Base-by-base conservation (phyloP, 306 rosid species). In the Castanopsis chinensis region DNA sequence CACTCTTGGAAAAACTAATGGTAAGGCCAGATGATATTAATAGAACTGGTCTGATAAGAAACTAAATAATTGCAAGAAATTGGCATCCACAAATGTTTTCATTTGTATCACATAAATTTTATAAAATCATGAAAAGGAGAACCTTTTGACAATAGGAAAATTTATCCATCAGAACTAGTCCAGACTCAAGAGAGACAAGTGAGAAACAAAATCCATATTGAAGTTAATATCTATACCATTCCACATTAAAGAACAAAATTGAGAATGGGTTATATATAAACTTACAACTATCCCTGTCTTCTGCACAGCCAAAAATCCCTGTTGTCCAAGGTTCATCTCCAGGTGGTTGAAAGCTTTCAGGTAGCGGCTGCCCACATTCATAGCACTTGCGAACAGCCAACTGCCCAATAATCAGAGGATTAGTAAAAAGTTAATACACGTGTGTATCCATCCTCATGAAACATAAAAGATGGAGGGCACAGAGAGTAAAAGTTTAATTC, bases 321-420 rank as follows among this genome's bases (percentile, higher is more conserved):
- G 99, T 93, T 58, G 88, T 91, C 99, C 98, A 96, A 64, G 98
- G 98, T 80, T 96, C 99, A 83, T 96, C 96, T 1, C 93, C 92
- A 45, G 93, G 98, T 51, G 97, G 95, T 69, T 96, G 81, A 87
- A 87, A 96, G 87, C 97, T 93, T 80, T 96, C 98, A 32, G 99
- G 99, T 23, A 96, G 90, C 0, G 90, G 89, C 76, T 96, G 99
- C 53, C 98, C 94, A 58, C 99, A 93, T 86, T 96, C 99, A 19
- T 79, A 13, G 82, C 99, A 96, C 82, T 85, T 96, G 72, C 84
- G 92, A 74, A 85, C 99, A 81, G 67, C 80, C 88, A 93, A 85
- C 98, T 96, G 85, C 67, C 58, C 76, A 78, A 45, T 64, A 58
- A 71, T 9, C 70, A 77, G 72, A 53, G 30, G 54, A 60, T 75